Evolutionary conservation across 192 early-diverging fungal genomes (phyloP), one percentile per base, ranked within the genome.

Genomic region (Linnemannia zychae): DNA sequence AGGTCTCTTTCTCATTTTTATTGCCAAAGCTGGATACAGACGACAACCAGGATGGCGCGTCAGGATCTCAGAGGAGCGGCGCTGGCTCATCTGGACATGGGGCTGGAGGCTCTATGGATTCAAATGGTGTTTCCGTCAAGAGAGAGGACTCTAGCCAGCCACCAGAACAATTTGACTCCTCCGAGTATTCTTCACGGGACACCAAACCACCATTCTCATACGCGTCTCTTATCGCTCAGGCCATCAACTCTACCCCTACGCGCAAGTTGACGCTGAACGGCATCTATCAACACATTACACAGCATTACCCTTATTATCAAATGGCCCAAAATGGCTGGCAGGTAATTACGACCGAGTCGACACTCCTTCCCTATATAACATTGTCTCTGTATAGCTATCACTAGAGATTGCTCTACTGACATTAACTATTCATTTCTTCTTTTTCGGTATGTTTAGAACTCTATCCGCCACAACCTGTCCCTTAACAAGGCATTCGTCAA

Each of bases 381-480:
- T n/a, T n/a, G n/a, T n/a, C n/a, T n/a, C n/a, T n/a, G n/a, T n/a
- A n/a, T n/a, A n/a, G n/a, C n/a, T n/a, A n/a, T n/a, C n/a, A n/a
- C n/a, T n/a, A n/a, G 52, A 24, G 22, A 52, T 22, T 6, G n/a
- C 22, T 7, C 24, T 63, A 31, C 57, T 31, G 24, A 63, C 2
- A 15, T 31, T 63, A 24, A 63, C 9, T 63, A 13, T 63, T 63
- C 28, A 13, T 63, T 13, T 63, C n/a, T n/a, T n/a, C n/a, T n/a
- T n/a, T n/a, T n/a, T n/a, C 22, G n/a, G 31, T 74, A 24, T 67
- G 0, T 67, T n/a, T 83, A 96, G 93, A 99, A 99, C 87, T 99
- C 97, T 37, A 96, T 99, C 78, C 93, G 98, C 48, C 98, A 99
- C 88, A 98, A 98, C 86, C 89, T 99, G 46, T 97, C 96, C n/a